These are phyloP conservation scores for Bryoglossum gracile DNA, from an alignment of 495 filamentous ascomycete species.

Conservation along the genomic window DNA sequence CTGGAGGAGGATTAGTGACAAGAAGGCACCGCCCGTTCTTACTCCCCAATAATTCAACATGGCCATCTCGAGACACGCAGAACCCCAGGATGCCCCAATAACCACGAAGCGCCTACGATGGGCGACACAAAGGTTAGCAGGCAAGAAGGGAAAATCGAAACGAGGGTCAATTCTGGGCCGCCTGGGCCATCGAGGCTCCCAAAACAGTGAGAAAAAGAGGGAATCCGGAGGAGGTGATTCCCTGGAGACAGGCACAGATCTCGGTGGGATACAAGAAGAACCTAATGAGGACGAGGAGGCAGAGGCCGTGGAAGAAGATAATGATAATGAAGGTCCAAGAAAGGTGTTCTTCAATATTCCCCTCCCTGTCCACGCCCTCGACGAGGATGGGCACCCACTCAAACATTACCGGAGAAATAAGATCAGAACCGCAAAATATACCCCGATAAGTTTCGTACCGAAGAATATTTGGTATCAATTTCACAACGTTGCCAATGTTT, in stretches of 20 bases:
- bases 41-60: slow-evolving; percentile 11
- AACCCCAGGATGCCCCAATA: slow-evolving; percentile 28
- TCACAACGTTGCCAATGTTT: slow-evolving; percentile 97
- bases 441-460: slow-evolving; percentile 89
- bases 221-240: slow-evolving; percentile 42
- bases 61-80: slow-evolving; percentile 16
- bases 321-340: slow-evolving; percentile 32
- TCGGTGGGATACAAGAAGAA: slow-evolving; percentile 38
- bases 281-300: slow-evolving; percentile 32
- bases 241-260: slow-evolving; percentile 26
- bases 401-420: slow-evolving; percentile 81
- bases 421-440: slow-evolving; percentile 96
- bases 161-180: slow-evolving; percentile 78
- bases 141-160: slow-evolving; percentile 67
- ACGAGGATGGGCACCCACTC: slow-evolving; percentile 72
- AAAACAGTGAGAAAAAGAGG: slow-evolving; percentile 62
- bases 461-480: slow-evolving; percentile 98
- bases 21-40: slow-evolving; percentile 14
- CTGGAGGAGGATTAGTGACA: slow-evolving; percentile 19
- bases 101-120: slow-evolving; percentile 61
- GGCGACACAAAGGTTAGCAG: slow-evolving; percentile 79
- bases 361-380: slow-evolving; percentile 66
- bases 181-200: slow-evolving; percentile 52
- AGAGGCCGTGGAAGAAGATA: slow-evolving; percentile 28
- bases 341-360: slow-evolving; percentile 81